Evolutionary conservation across 75 land plant species (phyloP).

Genomic region (Pseudotsuga menziesii): DNA sequence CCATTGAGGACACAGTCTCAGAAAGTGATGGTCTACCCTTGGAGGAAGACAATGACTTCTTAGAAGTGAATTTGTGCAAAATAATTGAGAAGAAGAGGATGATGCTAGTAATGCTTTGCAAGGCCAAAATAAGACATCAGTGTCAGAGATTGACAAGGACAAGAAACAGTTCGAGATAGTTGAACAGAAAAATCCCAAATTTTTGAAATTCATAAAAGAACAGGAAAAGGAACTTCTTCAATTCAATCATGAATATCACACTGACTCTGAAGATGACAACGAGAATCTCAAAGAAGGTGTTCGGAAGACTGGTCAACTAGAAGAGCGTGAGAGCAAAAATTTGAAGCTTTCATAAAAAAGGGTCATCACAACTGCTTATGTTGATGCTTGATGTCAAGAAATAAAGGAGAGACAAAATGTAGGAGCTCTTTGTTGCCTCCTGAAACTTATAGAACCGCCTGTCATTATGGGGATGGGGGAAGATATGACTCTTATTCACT

Average conservation of each 20-base stretch:
- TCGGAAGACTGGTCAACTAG: slow-evolving; percentile 9
- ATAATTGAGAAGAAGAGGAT: slow-evolving; percentile 15
- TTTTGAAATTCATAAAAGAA: slow-evolving; percentile 60
- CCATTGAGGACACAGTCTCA: slow-evolving; percentile 30
- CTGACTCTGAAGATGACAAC: slow-evolving; percentile 45
- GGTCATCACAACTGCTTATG: slow-evolving; percentile 38
- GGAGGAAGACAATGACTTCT: slow-evolving; percentile 27
- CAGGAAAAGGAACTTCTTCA: slow-evolving; percentile 37
- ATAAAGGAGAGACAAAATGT: slow-evolving; percentile 44
- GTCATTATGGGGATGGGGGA: slow-evolving; percentile 57
- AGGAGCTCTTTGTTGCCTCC: slow-evolving; percentile 50
- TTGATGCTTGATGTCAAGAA: slow-evolving; percentile 56
- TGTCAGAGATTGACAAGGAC: slow-evolving; percentile 25
- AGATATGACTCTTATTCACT: slow-evolving; percentile 17
- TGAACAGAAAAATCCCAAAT: slow-evolving; percentile 69
- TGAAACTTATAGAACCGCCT: slow-evolving; percentile 72
- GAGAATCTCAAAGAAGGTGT: slow-evolving; percentile 16
- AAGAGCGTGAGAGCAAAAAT: not conserved
- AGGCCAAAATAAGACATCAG: slow-evolving; percentile 26
- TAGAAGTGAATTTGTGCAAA: slow-evolving; percentile 21
- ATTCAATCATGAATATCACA: slow-evolving; percentile 32
- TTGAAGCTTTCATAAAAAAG: slow-evolving; percentile 10
- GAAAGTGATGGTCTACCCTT: slow-evolving; percentile 57
- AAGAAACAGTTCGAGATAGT: slow-evolving; percentile 34
- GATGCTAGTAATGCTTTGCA: slow-evolving; percentile 5